Evolutionary conservation across 106 monocot species (phyloP), one percentile per base, ranked within the genome.

Genomic region (Allium cepa): DNA sequence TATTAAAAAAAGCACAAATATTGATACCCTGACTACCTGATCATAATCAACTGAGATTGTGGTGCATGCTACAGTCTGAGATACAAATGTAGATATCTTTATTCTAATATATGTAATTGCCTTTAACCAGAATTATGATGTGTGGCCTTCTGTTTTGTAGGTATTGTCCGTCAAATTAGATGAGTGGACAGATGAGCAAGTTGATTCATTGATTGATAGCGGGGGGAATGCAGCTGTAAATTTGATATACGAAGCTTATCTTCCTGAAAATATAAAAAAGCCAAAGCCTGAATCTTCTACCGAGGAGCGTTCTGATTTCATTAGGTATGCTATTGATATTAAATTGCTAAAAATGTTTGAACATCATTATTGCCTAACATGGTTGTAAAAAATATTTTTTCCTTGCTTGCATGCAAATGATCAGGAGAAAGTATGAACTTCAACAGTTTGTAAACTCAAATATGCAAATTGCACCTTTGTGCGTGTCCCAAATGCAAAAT

Each of bases 381-480:
- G 36, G 22, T 59, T 18, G 3, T 59, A 17, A 11, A 27, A 46
- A 9, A 26, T 12, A 47, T 64, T 9, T 10, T 62, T 45, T 55
- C 11, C 48, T 67, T 68, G 10, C 36, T 36, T 3, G 36, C 36
- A 4, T 36, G 36, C 36, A 36, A 59, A 64, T 49, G 47, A 72
- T 78, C 79, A 94, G 93, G 89, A 79, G 86, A 82, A 94, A 94
- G 75, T 94, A 94, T 73, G 93, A 94, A 70, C 62, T 80, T 69
- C 83, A 80, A 51, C 83, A 94, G 71, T 94, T 94, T 80, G 56
- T 68, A 50, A 76, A 52, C 69, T 74, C 73, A 48, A 72, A 77
- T 64, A n/a, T 36, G 50, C 47, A 62, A 45, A 69, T 60, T 49
- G 13, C 46, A 12, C 49, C 74, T 53, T 12, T 26, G 26, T 50